Evolutionary conservation across 306 rosid species (phyloP).

Genomic region (barrel medic (Medicago truncatula)): MtrunA17r5.0-ANR NC_053048.1:29887001-29887500

Average conservation of each 20-base stretch:
- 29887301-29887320: slow-evolving; percentile 94
- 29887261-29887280: slow-evolving; percentile 96
- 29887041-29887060: not conserved
- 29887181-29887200: not conserved
- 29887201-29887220: not conserved
- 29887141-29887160: not conserved
- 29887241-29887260: slow-evolving; percentile 99
- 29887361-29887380: slow-evolving; percentile 97
- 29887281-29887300: slow-evolving; percentile 77
- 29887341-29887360: slow-evolving; percentile 99
- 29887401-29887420: not conserved
- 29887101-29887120: slow-evolving; percentile 3
- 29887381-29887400: slow-evolving; percentile 99
- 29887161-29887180: not conserved
- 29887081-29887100: not conserved
- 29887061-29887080: not conserved
- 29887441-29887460: not conserved
- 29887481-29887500: not conserved
- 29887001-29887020: no score
- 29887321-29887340: slow-evolving; percentile 95
- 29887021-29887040: not conserved
- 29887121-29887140: not conserved
- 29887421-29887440: not conserved
- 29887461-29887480: slow-evolving; percentile 10
- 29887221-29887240: not conserved